Conservation (phyloP, 176 grass and related monocot species). For the Carex kokanica region DNA sequence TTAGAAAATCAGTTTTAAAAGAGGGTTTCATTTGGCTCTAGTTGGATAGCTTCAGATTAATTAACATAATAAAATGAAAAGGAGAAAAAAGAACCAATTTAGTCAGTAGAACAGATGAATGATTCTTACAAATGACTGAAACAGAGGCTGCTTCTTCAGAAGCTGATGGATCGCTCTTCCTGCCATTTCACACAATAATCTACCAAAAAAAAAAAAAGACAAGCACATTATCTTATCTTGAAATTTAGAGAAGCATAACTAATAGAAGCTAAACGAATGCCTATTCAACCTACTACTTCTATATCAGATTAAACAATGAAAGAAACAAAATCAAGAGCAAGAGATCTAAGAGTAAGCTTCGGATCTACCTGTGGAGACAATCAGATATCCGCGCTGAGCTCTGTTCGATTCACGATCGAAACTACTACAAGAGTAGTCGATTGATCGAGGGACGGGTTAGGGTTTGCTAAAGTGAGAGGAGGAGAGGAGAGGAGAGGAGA, state of each 20-base stretch:
- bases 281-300: neutral
- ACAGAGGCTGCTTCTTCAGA: slow-evolving; percentile 56
- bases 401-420: neutral
- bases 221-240: neutral
- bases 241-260: neutral
- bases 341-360: slow-evolving; percentile 8
- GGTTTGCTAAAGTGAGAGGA: neutral
- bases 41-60: neutral
- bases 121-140: slow-evolving; percentile 63
- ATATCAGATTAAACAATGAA: neutral
- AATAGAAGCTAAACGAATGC: neutral
- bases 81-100: neutral
- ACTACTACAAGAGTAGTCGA: neutral
- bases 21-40: neutral
- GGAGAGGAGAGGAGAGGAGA: neutral
- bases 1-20: neutral
- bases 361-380: slow-evolving; percentile 17
- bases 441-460: neutral
- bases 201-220: neutral
- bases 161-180: slow-evolving; percentile 58
- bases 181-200: slow-evolving; percentile 41
- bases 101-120: neutral
- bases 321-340: slow-evolving; percentile 1
- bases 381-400: neutral
- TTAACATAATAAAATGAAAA: neutral